Base-by-base conservation (phyloP, 805 yeast species). In the Yarrowia yakushimensis region DNA sequence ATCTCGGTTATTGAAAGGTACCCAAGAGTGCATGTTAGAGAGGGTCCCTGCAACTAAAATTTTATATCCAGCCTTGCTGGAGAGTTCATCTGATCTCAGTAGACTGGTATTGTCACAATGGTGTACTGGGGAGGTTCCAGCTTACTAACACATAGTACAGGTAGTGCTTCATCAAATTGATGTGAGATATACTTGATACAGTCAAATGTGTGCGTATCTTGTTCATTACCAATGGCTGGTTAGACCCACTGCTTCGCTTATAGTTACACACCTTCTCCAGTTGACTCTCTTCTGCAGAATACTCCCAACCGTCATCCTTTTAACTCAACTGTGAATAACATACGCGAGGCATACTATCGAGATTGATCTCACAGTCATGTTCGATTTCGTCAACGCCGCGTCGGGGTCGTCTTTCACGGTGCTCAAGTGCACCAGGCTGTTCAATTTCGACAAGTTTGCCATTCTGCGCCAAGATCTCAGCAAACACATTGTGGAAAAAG, bases 391-490 rank as follows among this genome's bases (percentile, higher is more conserved):
- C n/a, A 64, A 65, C 31, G 55, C 60, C 39, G 61, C 62, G 25
- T 63, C 33, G 28, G 57, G 63, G 12, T 63, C 67, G 20, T 59
- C 66, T n/a, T 45, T 64, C 41, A 63, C 65, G 59, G 46, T 52
- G 18, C 59, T 34, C 46, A 39, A 43, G n/a, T 28, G 60, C 25
- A 43, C 66, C 2, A 46, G 48, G 23, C 60, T 63, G 18, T 50
- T 46, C 46, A 31, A 43, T 23, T 57, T 63, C 18, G 55, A 60
- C 23, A 39, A 31, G 10, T 28, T 39, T 12, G 48, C 27, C 22
- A 5, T 36, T 1, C 20, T 28, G 7, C 46, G 48, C 36, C 27
- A 39, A 7, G 61, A 41, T 5, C 37, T 55, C 34, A 39, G 25
- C 28, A 27, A 39, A 13, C 30, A 39, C 30, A 39, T 55, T 22